Evolutionary conservation across 805 yeast genomes (phyloP).

Genomic region (Kazachstania bromeliacearum): DNA sequence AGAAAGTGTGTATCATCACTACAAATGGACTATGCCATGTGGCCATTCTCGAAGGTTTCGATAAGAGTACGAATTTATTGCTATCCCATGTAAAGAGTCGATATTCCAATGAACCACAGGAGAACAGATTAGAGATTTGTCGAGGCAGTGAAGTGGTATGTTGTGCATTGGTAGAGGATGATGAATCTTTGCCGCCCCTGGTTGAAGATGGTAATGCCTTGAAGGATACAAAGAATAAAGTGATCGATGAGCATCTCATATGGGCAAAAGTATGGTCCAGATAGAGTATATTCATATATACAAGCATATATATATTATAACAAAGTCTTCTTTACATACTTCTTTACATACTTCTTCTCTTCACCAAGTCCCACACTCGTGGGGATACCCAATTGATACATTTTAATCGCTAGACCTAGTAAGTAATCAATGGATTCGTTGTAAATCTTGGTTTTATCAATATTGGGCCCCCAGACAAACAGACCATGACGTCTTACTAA

Average conservation of each 20-base stretch:
- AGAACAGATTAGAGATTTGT: constrained; percentile 11
- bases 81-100: constrained; percentile 44
- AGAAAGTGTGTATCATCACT: constrained; percentile 45
- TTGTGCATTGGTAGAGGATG: constrained; percentile 10
- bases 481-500: constrained; percentile 90
- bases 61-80: constrained; percentile 53
- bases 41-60: constrained; percentile 50
- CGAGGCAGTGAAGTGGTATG: constrained; percentile 29
- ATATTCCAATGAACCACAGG: constrained; percentile 26
- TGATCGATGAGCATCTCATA: constrained; percentile 20
- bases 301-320: constrained; percentile 1
- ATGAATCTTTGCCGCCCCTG: no score
- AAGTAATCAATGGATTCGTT: constrained; percentile 90
- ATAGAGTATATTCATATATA: background rate
- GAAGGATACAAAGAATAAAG: constrained; percentile 20
- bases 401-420: constrained; percentile 73
- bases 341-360: no score
- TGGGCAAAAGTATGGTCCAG: constrained; percentile 18
- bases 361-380: no score
- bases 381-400: no score
- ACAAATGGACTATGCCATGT: constrained; percentile 45
- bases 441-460: constrained; percentile 87
- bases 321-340: no score
- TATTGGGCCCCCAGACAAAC: constrained; percentile 91
- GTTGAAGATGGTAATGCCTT: constrained; percentile 6